Base-by-base conservation (phyloP, 345 rosid species). In the Syzygium oleosum region DNA sequence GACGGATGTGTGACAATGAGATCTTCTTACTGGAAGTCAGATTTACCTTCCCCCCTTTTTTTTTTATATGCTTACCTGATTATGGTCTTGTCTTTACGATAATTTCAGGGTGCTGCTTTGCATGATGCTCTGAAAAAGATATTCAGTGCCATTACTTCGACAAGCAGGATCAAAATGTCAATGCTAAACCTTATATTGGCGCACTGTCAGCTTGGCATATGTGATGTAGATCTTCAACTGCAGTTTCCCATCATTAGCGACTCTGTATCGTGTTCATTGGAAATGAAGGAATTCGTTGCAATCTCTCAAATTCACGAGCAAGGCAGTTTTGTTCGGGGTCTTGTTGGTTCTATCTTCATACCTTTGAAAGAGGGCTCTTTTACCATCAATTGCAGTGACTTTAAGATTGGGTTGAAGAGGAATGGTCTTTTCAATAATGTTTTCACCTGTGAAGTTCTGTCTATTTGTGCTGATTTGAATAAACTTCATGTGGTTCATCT, bases 121-220 rank as follows among this genome's bases (percentile, higher is more conserved):
- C 99, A 96, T 88, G 95, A 90, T 49, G 88, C 93, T 85, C 91
- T 97, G 90, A 93, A 91, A 88, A 92, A 91, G 88, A 87, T 96
- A 86, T 88, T 92, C 87, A 88, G 56, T 55, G 89, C 85, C 25
- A 88, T 86, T 85, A 86, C 93, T 52, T 88, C 91, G 87, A 93
- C 90, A 87, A 92, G 87, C 85, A 87, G 90, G 89, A 88, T 93
- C 38, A 91, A 90, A 88, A 92, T 89, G 85, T 92, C 96, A 29
- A 89, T 94, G 91, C 88, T 91, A 87, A 94, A 95, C 93, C 94
- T 94, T 87, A 55, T 95, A 88, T 92, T 93, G 91, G 91, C 92
- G 86, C 98, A 95, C 85, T 93, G 93, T 89, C 90, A 85, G 90
- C 83, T 95, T 63, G 92, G 88, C 92, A 90, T 96, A 34, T 88